Base-by-base conservation (phyloP, 768 basidiomycete genomes). In the Lactarius trivialis region DNA sequence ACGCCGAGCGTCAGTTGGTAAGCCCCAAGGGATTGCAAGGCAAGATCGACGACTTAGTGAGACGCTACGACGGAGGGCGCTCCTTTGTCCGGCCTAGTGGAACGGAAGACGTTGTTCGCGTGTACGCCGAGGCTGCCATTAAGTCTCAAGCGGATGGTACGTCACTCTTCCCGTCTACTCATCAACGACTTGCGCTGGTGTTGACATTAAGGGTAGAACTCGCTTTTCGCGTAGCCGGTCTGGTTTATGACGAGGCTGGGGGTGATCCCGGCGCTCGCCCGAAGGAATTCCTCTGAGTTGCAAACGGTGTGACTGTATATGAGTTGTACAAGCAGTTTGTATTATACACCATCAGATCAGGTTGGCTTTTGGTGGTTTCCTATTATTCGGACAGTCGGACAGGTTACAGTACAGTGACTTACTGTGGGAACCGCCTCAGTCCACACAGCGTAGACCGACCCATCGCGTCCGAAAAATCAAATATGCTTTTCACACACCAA, bases 61-160 rank as follows among this genome's bases (percentile, higher is more conserved):
- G 79, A 60, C 85, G 85, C 70, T 90, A 88, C 69, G 85, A 88
- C 51, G 85, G 85, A 19, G 97, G 97, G 1, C 83, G 97, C 45
- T 85, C 91, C 30, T 99, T 99, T 70, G 97, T 98, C 19, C 76
- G 97, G 60, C 97, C 97, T 2, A 96, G 93, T 73, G 97, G 97
- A 9, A 99, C 97, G 26, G 97, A 99, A 73, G 95, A 99, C 70
- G 95, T 96, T 28, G 97, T 99, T 7, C 82, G 97, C 61, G 94
- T 99, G 17, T 99, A 98, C 71, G 97, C 95, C 1, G 97, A 99
- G 73, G 96, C 97, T 1, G 79, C 77, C 51, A 76, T 83, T 45
- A 83, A 81, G 63, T 73, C 81, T 15, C 86, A 88, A 68, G 92
- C 89, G 21, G 93, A 95, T 72, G 90, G 96, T 97, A 67, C 70